Evolutionary conservation across 345 rosid genomes (phyloP).

Genomic region (Rubroshorea leprosula): DNA sequence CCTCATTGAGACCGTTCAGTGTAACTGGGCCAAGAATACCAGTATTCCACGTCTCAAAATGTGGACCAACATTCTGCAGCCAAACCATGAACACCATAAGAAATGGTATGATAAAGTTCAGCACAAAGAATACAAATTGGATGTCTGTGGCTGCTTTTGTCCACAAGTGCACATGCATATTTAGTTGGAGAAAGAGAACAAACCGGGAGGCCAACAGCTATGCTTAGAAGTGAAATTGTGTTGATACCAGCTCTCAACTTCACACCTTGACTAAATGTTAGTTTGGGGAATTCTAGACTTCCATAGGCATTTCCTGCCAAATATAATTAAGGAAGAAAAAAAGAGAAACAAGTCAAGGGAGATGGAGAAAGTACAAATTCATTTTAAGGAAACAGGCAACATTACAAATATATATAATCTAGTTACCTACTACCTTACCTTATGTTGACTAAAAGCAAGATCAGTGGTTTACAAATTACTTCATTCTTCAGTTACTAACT

Average conservation of each 20-base stretch:
- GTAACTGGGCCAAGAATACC: conserved; percentile 93
- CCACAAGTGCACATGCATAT: too few relatives aligned
- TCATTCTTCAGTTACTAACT: too few relatives aligned
- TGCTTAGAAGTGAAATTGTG: conserved; percentile 73
- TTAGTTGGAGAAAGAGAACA: conserved; percentile 19
- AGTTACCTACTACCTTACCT: too few relatives aligned
- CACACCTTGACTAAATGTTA: conserved; percentile 64
- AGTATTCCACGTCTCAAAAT: conserved; percentile 96
- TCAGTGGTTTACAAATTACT: too few relatives aligned
- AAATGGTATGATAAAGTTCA: background rate
- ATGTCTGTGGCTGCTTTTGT: background rate
- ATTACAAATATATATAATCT: too few relatives aligned
- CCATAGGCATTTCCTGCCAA: conserved; percentile 81
- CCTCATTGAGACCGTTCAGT: conserved; percentile 68
- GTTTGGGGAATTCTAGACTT: conserved; percentile 83
- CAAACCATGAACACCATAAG: conserved; percentile 1
- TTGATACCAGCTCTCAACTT: conserved; percentile 80
- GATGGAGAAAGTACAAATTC: background rate
- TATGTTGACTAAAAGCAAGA: too few relatives aligned
- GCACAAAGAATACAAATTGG: background rate
- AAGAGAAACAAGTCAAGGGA: conserved; percentile 1
- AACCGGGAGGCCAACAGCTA: conserved; percentile 98
- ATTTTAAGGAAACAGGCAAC: background rate
- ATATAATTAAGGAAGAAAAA: conserved; percentile 5
- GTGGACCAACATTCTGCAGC: conserved; percentile 93